A percentile compares a stretch with the other conserved stretches of the same genome.
phyloP scores from a whole-genome alignment of 1,284 basidiomycete species.

The Pseudozyma hubeiensis region DNA sequence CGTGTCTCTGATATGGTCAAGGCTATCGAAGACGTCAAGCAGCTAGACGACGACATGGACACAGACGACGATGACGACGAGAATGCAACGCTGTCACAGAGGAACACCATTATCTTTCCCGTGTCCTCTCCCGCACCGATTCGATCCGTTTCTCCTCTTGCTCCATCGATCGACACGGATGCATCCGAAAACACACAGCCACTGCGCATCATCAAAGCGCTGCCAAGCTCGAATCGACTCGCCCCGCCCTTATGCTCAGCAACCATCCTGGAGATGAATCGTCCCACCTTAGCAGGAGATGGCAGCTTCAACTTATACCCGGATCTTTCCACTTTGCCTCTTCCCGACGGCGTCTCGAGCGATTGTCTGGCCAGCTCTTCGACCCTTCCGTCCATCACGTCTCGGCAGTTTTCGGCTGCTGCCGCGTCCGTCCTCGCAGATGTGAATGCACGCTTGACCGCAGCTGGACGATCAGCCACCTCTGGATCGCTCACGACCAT shows the following conservation, averaged over 20 bases:
- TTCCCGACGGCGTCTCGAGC: slow-evolving; percentile 27
- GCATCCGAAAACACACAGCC: slow-evolving; percentile 26
- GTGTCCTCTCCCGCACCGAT: slow-evolving; percentile 6
- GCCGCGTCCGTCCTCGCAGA: slow-evolving; percentile 52
- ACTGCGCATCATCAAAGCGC: slow-evolving; percentile 51
- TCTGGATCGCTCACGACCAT: slow-evolving; percentile 30
- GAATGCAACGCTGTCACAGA: slow-evolving; percentile 7
- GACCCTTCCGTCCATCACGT: slow-evolving; percentile 42
- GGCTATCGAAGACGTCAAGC: slow-evolving; percentile 47
- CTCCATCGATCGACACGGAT: not conserved
- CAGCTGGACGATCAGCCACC: slow-evolving; percentile 37
- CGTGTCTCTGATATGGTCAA: slow-evolving; percentile 35
- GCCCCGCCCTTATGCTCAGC: slow-evolving; percentile 34
- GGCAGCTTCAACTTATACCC: slow-evolving; percentile 34
- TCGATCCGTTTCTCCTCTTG: slow-evolving; percentile 10
- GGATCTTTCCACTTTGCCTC: slow-evolving; percentile 23
- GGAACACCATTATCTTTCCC: slow-evolving; percentile 29
- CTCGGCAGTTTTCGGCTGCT: slow-evolving; percentile 45
- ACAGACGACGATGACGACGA: slow-evolving; percentile 32
- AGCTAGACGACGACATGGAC: slow-evolving; percentile 21
- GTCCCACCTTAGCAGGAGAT: not conserved
- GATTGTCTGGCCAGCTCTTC: slow-evolving; percentile 33
- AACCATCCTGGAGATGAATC: slow-evolving; percentile 37
- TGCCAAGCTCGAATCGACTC: slow-evolving; percentile 33
- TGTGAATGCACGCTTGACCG: slow-evolving; percentile 53